phyloP scores from a whole-genome alignment of 768 basidiomycete species.

The Mycena crocata region DNA sequence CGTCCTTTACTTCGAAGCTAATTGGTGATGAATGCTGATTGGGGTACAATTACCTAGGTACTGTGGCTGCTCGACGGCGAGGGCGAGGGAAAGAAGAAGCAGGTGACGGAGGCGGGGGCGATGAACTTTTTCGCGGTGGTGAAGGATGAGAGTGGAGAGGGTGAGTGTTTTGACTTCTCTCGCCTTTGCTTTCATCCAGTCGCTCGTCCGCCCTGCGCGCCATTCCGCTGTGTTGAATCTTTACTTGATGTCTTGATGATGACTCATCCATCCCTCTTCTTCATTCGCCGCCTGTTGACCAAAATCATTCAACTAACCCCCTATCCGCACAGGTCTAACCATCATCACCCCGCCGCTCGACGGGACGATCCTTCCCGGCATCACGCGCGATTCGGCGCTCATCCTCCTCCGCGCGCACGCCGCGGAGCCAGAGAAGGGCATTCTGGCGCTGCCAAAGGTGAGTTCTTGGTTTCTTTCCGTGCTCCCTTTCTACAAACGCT shows the following conservation, averaged over 20 bases:
- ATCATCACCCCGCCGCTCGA: constrained; percentile 87
- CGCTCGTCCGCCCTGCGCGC: too few relatives aligned
- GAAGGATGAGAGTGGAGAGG: constrained; percentile 67
- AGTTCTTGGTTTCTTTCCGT: too few relatives aligned
- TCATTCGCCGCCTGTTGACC: background rate
- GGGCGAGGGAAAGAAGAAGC: constrained; percentile 58
- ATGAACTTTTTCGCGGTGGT: constrained; percentile 88
- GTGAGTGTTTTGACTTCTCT: too few relatives aligned
- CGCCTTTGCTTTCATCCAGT: too few relatives aligned
- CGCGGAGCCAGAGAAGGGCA: constrained; percentile 40
- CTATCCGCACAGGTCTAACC: constrained; percentile 63
- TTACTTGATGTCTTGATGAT: background rate
- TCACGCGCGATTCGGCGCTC: constrained; percentile 86
- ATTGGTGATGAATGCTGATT: too few relatives aligned
- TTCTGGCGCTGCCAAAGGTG: constrained; percentile 61
- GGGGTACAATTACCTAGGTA: too few relatives aligned
- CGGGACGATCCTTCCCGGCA: constrained; percentile 91
- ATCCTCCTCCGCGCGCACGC: constrained; percentile 71
- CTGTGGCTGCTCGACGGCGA: constrained; percentile 84
- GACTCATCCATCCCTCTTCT: background rate
- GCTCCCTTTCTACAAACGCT: too few relatives aligned
- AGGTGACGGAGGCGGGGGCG: constrained; percentile 70
- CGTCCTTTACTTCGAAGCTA: too few relatives aligned
- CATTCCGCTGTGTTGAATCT: constrained; percentile 54
- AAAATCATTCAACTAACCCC: background rate